Percentiles rank a stretch among this genome's conserved stretches.
phyloP scores from a whole-genome alignment of 192 early-diverging fungal species.

The Paraglomus brasilianum region DNA sequence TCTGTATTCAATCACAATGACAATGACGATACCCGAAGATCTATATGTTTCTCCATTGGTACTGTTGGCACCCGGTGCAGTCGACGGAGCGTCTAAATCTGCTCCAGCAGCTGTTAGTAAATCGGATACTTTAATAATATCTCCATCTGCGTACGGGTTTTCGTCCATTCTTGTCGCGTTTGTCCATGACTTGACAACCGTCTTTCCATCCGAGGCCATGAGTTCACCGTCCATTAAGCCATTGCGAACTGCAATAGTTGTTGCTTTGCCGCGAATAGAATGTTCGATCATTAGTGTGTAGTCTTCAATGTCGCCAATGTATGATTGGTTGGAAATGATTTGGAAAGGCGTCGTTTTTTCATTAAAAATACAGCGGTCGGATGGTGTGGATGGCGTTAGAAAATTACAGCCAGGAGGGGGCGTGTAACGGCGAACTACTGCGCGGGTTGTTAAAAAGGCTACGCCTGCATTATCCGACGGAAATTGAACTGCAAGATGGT shows the following conservation, averaged over 20 bases:
- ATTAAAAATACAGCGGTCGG: constrained; percentile 30
- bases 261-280: constrained; percentile 40
- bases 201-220: constrained; percentile 25
- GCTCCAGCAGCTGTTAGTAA: constrained; percentile 38
- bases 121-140: constrained; percentile 40
- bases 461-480: constrained; percentile 29
- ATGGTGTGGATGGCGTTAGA: constrained; percentile 12
- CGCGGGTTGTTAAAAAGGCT: constrained; percentile 41
- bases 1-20: constrained; percentile 43
- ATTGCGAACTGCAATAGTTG: constrained; percentile 39
- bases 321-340: constrained; percentile 27
- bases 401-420: constrained; percentile 33
- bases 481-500: constrained; percentile 1
- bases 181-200: constrained; percentile 28
- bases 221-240: constrained; percentile 39
- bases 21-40: constrained; percentile 41
- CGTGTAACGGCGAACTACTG: constrained; percentile 31
- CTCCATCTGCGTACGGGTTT: constrained; percentile 30
- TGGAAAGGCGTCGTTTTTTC: constrained; percentile 9
- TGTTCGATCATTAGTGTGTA: constrained; percentile 46
- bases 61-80: background rate
- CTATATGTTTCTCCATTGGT: constrained; percentile 33
- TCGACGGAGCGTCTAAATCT: constrained; percentile 30
- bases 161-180: constrained; percentile 6
- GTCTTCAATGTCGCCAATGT: constrained; percentile 42